Evolutionary conservation across 805 yeast genomes (phyloP).

Genomic region (Kuraishia capsulata): DNA sequence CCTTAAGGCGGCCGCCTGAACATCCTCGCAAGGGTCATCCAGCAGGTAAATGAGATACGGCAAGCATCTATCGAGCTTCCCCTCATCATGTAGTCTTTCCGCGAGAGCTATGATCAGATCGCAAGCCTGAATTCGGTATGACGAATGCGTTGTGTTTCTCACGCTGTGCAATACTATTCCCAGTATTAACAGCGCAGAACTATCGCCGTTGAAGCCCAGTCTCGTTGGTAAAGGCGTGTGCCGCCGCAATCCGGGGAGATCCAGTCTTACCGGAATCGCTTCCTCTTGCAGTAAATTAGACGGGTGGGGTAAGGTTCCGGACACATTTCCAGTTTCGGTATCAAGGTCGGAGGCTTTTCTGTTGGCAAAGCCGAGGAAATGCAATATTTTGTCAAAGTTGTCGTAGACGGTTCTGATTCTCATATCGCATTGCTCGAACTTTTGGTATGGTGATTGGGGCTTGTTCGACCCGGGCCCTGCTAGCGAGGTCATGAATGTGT

Average conservation of each 20-base stretch:
- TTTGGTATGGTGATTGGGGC: conserved; percentile 10
- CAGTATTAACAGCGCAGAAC: conserved; percentile 49
- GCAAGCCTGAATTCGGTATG: conserved; percentile 58
- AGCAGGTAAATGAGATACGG: conserved; percentile 72
- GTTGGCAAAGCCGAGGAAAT: conserved; percentile 27
- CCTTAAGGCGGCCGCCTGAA: conserved; percentile 57
- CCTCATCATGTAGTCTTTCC: conserved; percentile 72
- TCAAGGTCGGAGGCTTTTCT: conserved; percentile 7
- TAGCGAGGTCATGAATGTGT: conserved; percentile 51
- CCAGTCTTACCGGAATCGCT: conserved; percentile 30
- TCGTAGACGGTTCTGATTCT: conserved; percentile 51
- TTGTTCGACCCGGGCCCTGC: conserved; percentile 7
- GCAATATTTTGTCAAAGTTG: conserved; percentile 44
- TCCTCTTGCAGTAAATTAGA: conserved; percentile 7
- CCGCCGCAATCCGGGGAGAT: conserved; percentile 42
- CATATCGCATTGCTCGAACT: conserved; percentile 36
- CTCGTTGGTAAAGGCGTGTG: conserved; percentile 33
- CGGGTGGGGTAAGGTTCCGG: conserved; percentile 5
- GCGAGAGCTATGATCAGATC: conserved; percentile 70
- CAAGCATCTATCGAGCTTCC: conserved; percentile 74
- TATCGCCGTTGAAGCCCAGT: conserved; percentile 18
- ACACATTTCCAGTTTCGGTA: neutral
- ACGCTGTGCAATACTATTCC: conserved; percentile 50
- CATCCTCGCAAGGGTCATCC: conserved; percentile 58
- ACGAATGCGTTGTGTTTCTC: conserved; percentile 50